Evolutionary conservation across 345 rosid species (phyloP), one percentile per base, ranked within the genome.

Genomic region (Leavenworthia alabamica): DNA sequence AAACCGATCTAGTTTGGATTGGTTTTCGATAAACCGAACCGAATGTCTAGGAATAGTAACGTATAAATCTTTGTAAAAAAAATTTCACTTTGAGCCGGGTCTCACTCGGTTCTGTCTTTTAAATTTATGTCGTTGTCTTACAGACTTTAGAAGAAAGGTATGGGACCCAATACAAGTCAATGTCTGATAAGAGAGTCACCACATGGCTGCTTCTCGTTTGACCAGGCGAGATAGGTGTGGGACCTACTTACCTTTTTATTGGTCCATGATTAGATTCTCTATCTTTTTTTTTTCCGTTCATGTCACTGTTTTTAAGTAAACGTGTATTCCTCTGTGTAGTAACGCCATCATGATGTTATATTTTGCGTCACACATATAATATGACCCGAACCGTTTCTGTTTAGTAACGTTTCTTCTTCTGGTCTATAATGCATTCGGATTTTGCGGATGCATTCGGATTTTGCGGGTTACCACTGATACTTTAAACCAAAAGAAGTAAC

Each of bases 171-270:
- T 14, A 1, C 3, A 64, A 71, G 75, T 71, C 70, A 56, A 56
- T 49, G 57, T 62, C 51, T 62, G 51, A 10, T 52, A 48, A 35
- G 5, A 20, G 12, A 29, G 39, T 52, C 67, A 46, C 69, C 75
- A 71, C 70, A 49, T 71, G 75, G 75, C 65, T 31, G 60, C 65
- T 48, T 47, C 65, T 71, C 0, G 65, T 47, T 63, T 63, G 75
- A 63, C 64, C 60, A 71, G 53, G 7, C 3, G 0, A 23, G 39
- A 13, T 31, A 22, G 5, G 17, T 9, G 1, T 41, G 55, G 75
- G 75, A 40, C 75, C 70, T 24, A 48, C 26, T 23, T 6, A 5
- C 12, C 41, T 52, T 32, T 13, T 61, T 60, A 60, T 52, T 70
- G 64, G 51, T 70, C 17, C 51, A 55, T 56, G 51, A 56, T 62